Base-by-base conservation (phyloP, 495 filamentous ascomycete genomes). In the Apodospora peruviana region DNA sequence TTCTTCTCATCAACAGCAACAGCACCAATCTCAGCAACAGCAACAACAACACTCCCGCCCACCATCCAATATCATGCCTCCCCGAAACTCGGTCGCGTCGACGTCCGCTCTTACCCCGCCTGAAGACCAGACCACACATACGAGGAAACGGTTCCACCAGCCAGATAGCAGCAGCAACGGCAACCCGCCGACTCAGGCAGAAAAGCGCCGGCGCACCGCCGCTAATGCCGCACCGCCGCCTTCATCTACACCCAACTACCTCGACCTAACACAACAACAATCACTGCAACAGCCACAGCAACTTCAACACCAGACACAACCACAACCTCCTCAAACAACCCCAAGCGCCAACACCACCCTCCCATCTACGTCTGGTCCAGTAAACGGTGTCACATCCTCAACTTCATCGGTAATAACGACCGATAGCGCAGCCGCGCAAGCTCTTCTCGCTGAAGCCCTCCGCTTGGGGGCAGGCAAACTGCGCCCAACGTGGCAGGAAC, bases 71-170 rank as follows among this genome's bases (percentile, higher is more conserved):
- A 38, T 23, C 34, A 2, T 47, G 14, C 32, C 32, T 4, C 32
- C 32, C 11, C 32, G 44, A 29, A 38, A 18, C 21, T 23, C 44
- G 1, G 20, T 47, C 14, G 14, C 51, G n/a, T 53, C 66, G 23
- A 60, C 58, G n/a, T 67, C 64, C 7, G 73, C 71, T 2, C 62
- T 76, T 12, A 76, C 73, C 0, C 73, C 72, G 2, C 73, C 73
- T n/a, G 73, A 75, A 23, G 73, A 76, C 58, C 66, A 61, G 9
- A 40, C 57, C 11, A 50, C 60, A 8, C 68, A 68, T 4, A 50
- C 62, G 4, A 66, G 66, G 20, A 68, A 67, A 50, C 58, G 66
- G 19, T 43, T 58, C 27, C 55, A 61, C 29, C 56, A 44, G 4
- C 39, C 47, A 0, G 54, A 35, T 4, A 24, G 9, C 17, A 49